Percentiles rank a stretch among this genome's conserved stretches.
phyloP scores from a whole-genome alignment of 2,329 filamentous ascomycete species.

The Trichophyton mentagrophytes region DNA sequence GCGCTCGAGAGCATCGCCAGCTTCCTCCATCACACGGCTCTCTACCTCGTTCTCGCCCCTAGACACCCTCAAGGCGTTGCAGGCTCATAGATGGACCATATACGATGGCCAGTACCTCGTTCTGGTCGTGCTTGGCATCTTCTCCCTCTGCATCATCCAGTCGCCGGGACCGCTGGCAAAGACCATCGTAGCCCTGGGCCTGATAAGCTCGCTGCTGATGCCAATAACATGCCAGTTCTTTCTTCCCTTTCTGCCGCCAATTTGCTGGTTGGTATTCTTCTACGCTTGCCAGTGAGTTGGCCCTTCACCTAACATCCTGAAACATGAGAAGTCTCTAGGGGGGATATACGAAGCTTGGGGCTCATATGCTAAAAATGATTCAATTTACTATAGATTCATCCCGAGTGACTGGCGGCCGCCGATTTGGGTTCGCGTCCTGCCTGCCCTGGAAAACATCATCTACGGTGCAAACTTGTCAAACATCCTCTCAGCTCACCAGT shows the following conservation, averaged over 20 bases:
- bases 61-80: slow-evolving; percentile 63
- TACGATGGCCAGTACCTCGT: slow-evolving; percentile 79
- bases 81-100: slow-evolving; percentile 64
- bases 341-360: not conserved
- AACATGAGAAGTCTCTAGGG: too few relatives aligned
- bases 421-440: slow-evolving; percentile 91
- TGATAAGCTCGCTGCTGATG: slow-evolving; percentile 60
- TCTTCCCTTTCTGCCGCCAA: slow-evolving; percentile 71
- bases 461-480: slow-evolving; percentile 95
- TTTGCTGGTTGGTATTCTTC: slow-evolving; percentile 80
- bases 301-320: too few relatives aligned
- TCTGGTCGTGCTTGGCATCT: slow-evolving; percentile 60
- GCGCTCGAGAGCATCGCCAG: slow-evolving; percentile 51
- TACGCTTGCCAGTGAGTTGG: slow-evolving; percentile 75
- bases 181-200: slow-evolving; percentile 53
- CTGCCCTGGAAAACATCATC: slow-evolving; percentile 87
- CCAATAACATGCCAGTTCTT: slow-evolving; percentile 85
- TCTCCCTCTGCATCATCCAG: slow-evolving; percentile 72
- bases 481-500: slow-evolving; percentile 81
- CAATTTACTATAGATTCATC: slow-evolving; percentile 54
- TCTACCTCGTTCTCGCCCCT: slow-evolving; percentile 71
- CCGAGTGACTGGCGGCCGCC: slow-evolving; percentile 76
- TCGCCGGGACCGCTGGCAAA: slow-evolving; percentile 66
- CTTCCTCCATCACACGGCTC: slow-evolving; percentile 60
- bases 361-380: not conserved